Conservation (phyloP, 2,329 filamentous ascomycete species). For the Neofusicoccum umdonicola region DNA sequence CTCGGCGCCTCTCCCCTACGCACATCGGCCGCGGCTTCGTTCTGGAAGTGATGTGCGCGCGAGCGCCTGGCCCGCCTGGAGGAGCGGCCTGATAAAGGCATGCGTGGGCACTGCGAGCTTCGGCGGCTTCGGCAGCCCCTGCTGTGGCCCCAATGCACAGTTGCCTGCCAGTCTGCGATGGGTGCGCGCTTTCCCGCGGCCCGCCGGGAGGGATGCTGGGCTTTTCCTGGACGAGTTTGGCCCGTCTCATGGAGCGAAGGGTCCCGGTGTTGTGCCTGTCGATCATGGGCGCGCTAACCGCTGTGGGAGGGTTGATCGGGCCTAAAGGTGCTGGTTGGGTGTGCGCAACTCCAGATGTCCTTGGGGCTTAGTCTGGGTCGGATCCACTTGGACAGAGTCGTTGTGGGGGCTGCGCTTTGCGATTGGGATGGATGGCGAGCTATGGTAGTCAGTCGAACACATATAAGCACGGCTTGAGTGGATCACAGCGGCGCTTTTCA, state of each 20-base stretch:
- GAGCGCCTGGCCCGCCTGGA: not conserved
- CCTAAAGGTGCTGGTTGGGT: not conserved
- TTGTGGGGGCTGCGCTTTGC: not conserved
- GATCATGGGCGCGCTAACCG: not conserved
- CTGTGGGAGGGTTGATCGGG: not conserved
- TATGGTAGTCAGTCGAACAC: no score
- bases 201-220: not conserved
- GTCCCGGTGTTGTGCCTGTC: not conserved
- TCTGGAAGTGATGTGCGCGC: no score
- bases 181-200: not conserved
- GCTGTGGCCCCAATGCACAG: no score
- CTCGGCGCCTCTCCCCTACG: no score
- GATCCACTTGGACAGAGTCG: not conserved
- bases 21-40: no score
- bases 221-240: not conserved
- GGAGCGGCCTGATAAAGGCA: no score
- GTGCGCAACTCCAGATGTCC: not conserved
- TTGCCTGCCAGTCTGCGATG: not conserved
- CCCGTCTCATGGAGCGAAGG: not conserved
- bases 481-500: no score
- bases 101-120: no score
- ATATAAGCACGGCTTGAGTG: not conserved
- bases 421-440: no score
- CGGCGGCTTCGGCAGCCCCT: no score
- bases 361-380: not conserved